A percentile compares a stretch with the other conserved stretches of the same genome.
Evolutionary conservation across 495 filamentous ascomycete genomes (phyloP).

Genomic region (Xylaria grammica): DNA sequence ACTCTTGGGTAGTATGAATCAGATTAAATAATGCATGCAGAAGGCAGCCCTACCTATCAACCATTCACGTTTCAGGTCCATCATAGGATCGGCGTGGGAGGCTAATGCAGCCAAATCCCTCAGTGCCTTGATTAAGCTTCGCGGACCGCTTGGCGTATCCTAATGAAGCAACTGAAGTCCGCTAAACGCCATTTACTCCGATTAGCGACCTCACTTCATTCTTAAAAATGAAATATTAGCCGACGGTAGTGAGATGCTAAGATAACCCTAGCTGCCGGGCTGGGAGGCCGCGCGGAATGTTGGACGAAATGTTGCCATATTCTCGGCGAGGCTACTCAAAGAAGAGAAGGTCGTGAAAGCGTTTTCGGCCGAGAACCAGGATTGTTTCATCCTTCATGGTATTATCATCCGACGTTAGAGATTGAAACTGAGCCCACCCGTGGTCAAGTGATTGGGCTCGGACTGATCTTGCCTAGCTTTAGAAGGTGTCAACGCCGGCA

Average conservation of each 20-base stretch:
- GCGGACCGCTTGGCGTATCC: slow-evolving; percentile 5
- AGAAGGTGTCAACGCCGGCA: slow-evolving; percentile 1
- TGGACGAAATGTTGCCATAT: background rate
- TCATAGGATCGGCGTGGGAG: background rate
- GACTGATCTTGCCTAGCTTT: background rate
- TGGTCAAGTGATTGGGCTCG: background rate
- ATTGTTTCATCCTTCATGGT: background rate
- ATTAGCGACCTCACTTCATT: background rate
- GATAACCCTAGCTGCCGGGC: background rate
- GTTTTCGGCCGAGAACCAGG: background rate
- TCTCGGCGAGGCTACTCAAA: slow-evolving; percentile 3
- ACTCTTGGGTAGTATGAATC: background rate
- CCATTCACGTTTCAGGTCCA: background rate
- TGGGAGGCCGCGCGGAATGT: background rate
- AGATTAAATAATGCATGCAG: background rate
- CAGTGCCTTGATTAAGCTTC: slow-evolving; percentile 10
- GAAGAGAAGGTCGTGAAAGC: slow-evolving; percentile 8
- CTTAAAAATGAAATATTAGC: background rate
- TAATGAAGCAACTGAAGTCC: slow-evolving; percentile 2
- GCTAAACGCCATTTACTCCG: background rate
- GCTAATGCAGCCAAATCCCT: slow-evolving; percentile 8
- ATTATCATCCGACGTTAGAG: background rate
- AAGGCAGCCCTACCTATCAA: background rate
- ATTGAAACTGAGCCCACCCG: slow-evolving; percentile 2
- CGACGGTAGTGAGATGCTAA: background rate